Evolutionary conservation across 2,329 filamentous ascomycete species (phyloP), one percentile per base, ranked within the genome.

Genomic region (Penicillium sp.): DNA sequence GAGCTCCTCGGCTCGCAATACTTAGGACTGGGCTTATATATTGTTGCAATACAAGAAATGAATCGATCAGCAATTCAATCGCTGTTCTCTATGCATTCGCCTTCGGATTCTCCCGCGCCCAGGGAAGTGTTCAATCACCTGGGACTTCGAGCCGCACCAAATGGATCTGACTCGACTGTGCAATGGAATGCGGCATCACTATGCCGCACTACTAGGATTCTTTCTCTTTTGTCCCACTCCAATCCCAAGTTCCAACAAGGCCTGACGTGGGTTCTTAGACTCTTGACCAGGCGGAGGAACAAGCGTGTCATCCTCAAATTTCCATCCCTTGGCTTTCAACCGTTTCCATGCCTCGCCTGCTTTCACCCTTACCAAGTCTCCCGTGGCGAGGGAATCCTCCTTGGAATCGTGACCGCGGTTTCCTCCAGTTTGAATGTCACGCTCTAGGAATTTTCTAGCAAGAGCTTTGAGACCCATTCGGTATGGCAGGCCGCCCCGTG

Each of bases 331-430:
- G 27, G 66, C 64, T 61, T 77, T 74, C 71, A 92, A 69, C 20
- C 66, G 63, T 45, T 73, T 76, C 85, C 87, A 95, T 45, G 79
- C 74, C 37, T 82, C 73, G 35, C 71, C 74, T 4, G 93, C 73
- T 60, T 80, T 85, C 33, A 79, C 72, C 31, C 84, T 71, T 0
- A 94, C 85, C 35, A 98, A 64, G 43, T 96, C 88, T 0, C 90
- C 92, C 0, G 93, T 90, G 0, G 89, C 85, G 31, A 82, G 76
- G 0, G 92, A 87, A 58, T 98, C 92, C 61, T 98, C 92, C 16
- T 82, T 83, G 16, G 86, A 94, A 66, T 98, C 92, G 62, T 98
- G 92, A 0, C 92, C 92, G 13, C 64, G 52, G 12, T 65, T 47
- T 42, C 69, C 67, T 29, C 81, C 83, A 23, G 79, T 78, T 63